Base-by-base conservation (phyloP, 169 alveolate genomes). In the Plasmodium gaboni region DNA sequence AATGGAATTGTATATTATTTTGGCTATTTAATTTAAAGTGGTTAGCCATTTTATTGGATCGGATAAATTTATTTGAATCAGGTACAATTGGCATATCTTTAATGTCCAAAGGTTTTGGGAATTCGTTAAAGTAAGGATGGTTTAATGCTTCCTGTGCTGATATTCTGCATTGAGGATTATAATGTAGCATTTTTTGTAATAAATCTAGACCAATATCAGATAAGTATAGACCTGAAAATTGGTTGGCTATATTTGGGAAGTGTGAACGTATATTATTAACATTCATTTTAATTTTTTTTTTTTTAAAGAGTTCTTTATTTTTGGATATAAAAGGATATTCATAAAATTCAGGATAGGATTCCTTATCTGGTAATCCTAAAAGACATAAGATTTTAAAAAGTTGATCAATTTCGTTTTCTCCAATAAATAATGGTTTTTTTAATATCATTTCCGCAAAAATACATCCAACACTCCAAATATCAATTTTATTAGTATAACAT, bases 401-500 rank as follows among this genome's bases (percentile, higher is more conserved):
- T 73, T 97, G 96, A 38, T 96, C 97, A 42, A 94, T 94, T 90
- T 97, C 98, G 59, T 95, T 92, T 42, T 95, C 94, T 2, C 98
- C 98, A 68, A 88, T 70, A 73, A 97, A 97, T n/a, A 97, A 74
- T 9, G 98, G 98, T 69, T 92, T 94, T 51, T 97, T 95, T 22
- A 89, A 86, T 13, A 98, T 65, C 78, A 98, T 80, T 74, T 98
- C 99, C 8, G 97, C 98, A 74, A 98, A 96, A 69, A 98, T 98
- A 73, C 99, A 97, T 13, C 99, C 99, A 12, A 97, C 93, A 67
- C 99, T 97, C 99, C 99, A 98, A 26, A 98, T 95, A 92, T 98
- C 99, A 1, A 98, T 98, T 38, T 99, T 97, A 65, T 98, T 97
- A 13, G 99, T 95, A 88, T 98, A 98, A 78, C 95, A 93, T 74